These are phyloP conservation scores for Carex arenaria DNA, from an alignment of 202 grass and related monocot species.

Conservation along the genomic window DNA sequence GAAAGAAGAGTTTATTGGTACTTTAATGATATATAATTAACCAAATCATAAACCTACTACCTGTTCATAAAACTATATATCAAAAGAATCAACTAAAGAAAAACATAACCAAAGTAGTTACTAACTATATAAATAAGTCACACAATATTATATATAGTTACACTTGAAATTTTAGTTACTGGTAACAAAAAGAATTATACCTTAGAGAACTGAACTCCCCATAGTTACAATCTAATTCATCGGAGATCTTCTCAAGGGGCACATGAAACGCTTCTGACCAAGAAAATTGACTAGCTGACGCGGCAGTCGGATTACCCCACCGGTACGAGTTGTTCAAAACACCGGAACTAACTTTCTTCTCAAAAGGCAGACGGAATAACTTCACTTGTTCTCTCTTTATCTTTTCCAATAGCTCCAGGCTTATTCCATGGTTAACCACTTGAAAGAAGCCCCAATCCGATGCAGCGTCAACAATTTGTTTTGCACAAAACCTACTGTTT, in stretches of 20 bases:
- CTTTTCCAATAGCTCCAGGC: constrained; percentile 34
- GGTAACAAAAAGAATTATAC: constrained; percentile 18
- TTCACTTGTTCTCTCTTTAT: constrained; percentile 54
- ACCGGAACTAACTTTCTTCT: constrained; percentile 34
- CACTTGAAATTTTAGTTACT: background rate
- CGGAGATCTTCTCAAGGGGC: constrained; percentile 49
- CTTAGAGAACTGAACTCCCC: constrained; percentile 39
- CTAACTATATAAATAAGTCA: background rate
- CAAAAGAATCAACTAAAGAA: background rate
- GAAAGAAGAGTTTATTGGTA: background rate
- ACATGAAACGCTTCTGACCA: constrained; percentile 98
- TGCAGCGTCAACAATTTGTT: constrained; percentile 53
- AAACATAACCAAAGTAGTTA: background rate
- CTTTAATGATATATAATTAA: background rate
- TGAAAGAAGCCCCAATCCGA: constrained; percentile 94
- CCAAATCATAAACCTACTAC: background rate
- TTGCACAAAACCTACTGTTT: constrained; percentile 30
- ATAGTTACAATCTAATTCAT: constrained; percentile 28
- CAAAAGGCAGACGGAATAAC: constrained; percentile 62
- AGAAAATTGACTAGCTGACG: constrained; percentile 62
- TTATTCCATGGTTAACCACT: constrained; percentile 62
- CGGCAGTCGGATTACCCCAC: constrained; percentile 69
- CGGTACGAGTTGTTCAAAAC: constrained; percentile 69
- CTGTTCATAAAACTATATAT: background rate
- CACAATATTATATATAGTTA: background rate